Evolutionary conservation across 1,284 basidiomycete genomes (phyloP).

Genomic region (Leccinum fallax): DNA sequence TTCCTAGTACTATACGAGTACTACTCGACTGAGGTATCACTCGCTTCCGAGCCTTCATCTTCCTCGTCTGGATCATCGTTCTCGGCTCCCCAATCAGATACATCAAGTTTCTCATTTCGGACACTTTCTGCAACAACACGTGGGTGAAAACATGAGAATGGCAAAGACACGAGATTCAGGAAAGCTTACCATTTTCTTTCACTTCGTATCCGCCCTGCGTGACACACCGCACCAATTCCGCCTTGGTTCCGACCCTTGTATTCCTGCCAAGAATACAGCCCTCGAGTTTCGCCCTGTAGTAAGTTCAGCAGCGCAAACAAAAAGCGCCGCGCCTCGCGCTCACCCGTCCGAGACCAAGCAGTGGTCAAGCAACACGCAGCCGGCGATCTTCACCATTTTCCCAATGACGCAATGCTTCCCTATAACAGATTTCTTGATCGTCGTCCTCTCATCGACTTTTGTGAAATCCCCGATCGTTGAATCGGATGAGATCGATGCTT

Average conservation of each 20-base stretch:
- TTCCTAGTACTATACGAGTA: conserved; percentile 1
- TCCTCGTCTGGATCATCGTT: conserved; percentile 35
- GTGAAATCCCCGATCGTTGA: conserved; percentile 83
- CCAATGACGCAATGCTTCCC: conserved; percentile 90
- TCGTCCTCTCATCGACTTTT: conserved; percentile 81
- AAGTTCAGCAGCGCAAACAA: conserved; percentile 1
- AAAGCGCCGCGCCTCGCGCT: conserved; percentile 25
- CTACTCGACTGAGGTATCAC: conserved; percentile 10
- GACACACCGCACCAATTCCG: conserved; percentile 81
- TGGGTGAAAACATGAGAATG: conserved; percentile 2
- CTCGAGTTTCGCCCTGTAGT: conserved; percentile 81
- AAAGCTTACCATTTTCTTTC: conserved; percentile 61
- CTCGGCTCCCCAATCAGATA: conserved; percentile 60
- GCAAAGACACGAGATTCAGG: neutral
- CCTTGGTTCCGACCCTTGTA: conserved; percentile 80
- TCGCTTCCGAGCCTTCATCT: conserved; percentile 30
- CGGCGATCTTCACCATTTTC: conserved; percentile 81
- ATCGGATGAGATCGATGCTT: conserved; percentile 86
- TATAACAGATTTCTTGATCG: conserved; percentile 86
- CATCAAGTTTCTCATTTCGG: conserved; percentile 68
- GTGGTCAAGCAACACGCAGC: conserved; percentile 91
- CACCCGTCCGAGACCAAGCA: conserved; percentile 88
- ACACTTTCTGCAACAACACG: conserved; percentile 43
- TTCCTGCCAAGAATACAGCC: conserved; percentile 85
- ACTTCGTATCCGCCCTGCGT: conserved; percentile 90